Conservation (phyloP, 1,139 yeast genomes). For the Groenewaldozyma auringiensis region DNA sequence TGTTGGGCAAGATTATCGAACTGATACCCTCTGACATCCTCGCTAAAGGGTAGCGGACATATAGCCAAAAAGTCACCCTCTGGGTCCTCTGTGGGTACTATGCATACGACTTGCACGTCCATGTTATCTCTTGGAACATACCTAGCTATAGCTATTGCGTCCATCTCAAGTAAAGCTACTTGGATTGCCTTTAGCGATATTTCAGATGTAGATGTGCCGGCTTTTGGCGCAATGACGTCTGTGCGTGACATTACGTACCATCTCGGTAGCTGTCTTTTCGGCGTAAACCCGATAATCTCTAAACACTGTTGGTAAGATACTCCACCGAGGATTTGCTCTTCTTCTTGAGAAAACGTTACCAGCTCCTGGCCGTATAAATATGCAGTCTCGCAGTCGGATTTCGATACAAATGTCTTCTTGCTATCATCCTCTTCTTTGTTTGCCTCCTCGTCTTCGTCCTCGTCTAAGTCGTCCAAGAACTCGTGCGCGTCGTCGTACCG, state of each 20-base stretch:
- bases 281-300: slow-evolving; percentile 59
- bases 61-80: slow-evolving; percentile 30
- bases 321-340: slow-evolving; percentile 22
- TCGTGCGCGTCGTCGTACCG: background rate
- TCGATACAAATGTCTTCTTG: slow-evolving; percentile 8
- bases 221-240: slow-evolving; percentile 45
- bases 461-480: slow-evolving; percentile 8
- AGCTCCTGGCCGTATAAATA: slow-evolving; percentile 62
- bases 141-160: slow-evolving; percentile 53
- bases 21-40: slow-evolving; percentile 61
- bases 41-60: slow-evolving; percentile 62
- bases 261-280: slow-evolving; percentile 42
- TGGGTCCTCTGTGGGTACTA: slow-evolving; percentile 42
- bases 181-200: slow-evolving; percentile 48
- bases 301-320: slow-evolving; percentile 24
- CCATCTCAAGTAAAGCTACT: slow-evolving; percentile 43
- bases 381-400: slow-evolving; percentile 38
- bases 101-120: slow-evolving; percentile 40
- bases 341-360: slow-evolving; percentile 42
- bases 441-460: slow-evolving; percentile 9
- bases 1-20: slow-evolving; percentile 44
- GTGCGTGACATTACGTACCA: slow-evolving; percentile 56
- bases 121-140: slow-evolving; percentile 50
- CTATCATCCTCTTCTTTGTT: slow-evolving; percentile 9
- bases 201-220: slow-evolving; percentile 39